Percentiles rank a stretch among this genome's conserved stretches.
These are phyloP conservation scores for Amanita exitialis DNA, from an alignment of 768 basidiomycete species.

Conservation along the genomic window DNA sequence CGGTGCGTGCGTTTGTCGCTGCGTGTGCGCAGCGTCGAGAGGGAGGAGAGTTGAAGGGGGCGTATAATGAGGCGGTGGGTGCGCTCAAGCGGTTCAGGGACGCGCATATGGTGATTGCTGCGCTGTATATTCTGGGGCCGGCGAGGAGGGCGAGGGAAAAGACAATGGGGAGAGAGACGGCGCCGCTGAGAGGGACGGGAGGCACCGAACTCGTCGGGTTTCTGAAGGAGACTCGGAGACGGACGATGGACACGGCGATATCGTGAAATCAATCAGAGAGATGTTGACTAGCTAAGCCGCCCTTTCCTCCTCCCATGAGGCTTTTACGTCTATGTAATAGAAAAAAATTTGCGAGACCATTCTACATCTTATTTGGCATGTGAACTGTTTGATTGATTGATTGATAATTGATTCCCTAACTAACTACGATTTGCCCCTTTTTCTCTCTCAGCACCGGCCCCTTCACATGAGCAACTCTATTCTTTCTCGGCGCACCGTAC, in stretches of 20 bases:
- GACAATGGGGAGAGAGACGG: neutral
- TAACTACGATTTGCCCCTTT: too few species aligned
- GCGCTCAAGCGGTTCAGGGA: conserved; percentile 69
- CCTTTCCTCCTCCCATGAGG: too few species aligned
- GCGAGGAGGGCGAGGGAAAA: conserved; percentile 12
- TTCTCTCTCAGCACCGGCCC: too few species aligned
- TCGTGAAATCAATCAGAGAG: too few species aligned
- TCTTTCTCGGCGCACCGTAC: too few species aligned
- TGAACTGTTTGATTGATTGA: too few species aligned
- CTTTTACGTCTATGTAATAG: too few species aligned
- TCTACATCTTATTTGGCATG: too few species aligned
- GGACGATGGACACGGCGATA: conserved; percentile 36
- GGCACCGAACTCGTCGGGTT: conserved; percentile 74
- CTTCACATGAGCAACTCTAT: too few species aligned
- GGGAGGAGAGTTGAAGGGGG: conserved; percentile 24
- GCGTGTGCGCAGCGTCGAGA: conserved; percentile 12
- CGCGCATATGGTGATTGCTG: conserved; percentile 68
- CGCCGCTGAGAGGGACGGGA: conserved; percentile 58
- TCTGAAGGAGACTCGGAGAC: conserved; percentile 60
- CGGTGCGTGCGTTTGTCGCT: conserved; percentile 40
- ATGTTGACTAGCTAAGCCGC: too few species aligned
- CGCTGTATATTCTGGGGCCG: conserved; percentile 69
- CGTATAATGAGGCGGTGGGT: conserved; percentile 56
- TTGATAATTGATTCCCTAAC: too few species aligned
- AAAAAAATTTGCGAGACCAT: too few species aligned